These are phyloP conservation scores for Zhuliangozyma blackwelliae DNA, from an alignment of 1,139 yeast genomes.

Conservation along the genomic window DNA sequence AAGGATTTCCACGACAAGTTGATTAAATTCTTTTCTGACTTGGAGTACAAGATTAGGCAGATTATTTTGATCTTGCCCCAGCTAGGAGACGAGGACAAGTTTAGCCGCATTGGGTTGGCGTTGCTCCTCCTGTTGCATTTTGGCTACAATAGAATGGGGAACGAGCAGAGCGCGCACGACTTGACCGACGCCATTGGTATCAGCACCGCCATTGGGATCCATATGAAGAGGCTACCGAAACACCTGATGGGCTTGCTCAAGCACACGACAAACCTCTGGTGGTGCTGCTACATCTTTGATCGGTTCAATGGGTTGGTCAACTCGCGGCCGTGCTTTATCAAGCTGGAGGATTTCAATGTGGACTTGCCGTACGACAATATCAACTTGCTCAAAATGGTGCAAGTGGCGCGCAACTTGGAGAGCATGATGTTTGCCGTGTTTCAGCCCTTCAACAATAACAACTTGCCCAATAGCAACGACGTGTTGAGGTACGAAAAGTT, in stretches of 20 bases:
- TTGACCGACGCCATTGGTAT: conserved; percentile 27
- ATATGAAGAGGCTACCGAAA: conserved; percentile 19
- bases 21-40: conserved; percentile 17
- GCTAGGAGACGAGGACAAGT: conserved; percentile 34
- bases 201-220: conserved; percentile 29
- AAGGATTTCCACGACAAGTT: conserved; percentile 13
- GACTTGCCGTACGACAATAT: conserved; percentile 27
- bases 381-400: conserved; percentile 23
- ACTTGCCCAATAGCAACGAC: conserved; percentile 6
- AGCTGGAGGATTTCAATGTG: conserved; percentile 27
- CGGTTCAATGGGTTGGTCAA: conserved; percentile 28
- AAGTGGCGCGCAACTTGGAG: conserved; percentile 23
- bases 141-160: conserved; percentile 28
- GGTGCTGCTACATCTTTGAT: conserved; percentile 33
- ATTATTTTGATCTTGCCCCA: conserved; percentile 24
- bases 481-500: conserved; percentile 16
- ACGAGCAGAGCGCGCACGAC: conserved; percentile 36
- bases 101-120: conserved; percentile 25
- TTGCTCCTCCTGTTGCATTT: conserved; percentile 28
- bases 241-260: conserved; percentile 7
- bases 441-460: conserved; percentile 18
- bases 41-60: conserved; percentile 32
- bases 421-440: conserved; percentile 23
- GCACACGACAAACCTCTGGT: conserved; percentile 31
- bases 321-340: conserved; percentile 21